A percentile compares a stretch with the other conserved stretches of the same genome.
These are phyloP conservation scores for Alnus rubra DNA, from an alignment of 306 rosid genomes.

Conservation along the genomic window DNA sequence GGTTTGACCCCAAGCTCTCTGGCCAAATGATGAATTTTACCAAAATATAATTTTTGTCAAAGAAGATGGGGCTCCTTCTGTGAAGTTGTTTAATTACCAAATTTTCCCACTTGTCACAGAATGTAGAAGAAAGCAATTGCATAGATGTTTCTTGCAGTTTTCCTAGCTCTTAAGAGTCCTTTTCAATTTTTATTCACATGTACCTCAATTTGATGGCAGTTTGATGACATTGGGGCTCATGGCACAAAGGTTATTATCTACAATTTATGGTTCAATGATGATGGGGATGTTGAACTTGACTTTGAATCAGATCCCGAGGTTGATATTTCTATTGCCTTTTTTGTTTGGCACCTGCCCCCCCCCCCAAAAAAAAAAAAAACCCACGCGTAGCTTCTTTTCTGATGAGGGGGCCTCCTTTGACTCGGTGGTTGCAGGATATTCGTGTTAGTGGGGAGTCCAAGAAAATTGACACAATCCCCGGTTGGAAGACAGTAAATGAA, in stretches of 20 bases:
- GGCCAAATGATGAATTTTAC: not conserved
- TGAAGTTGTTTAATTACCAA: conserved; percentile 16
- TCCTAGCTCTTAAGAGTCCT: conserved; percentile 9
- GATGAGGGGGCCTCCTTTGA: conserved; percentile 18
- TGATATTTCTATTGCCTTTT: conserved; percentile 14
- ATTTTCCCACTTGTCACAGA: conserved; percentile 11
- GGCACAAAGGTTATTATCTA: conserved; percentile 91
- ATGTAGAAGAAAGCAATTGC: conserved; percentile 3
- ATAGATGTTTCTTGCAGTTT: conserved; percentile 9
- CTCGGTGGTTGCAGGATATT: conserved; percentile 69
- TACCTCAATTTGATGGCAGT: conserved; percentile 48
- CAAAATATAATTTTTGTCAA: not conserved
- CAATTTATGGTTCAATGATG: conserved; percentile 81
- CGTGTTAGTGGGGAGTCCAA: conserved; percentile 59
- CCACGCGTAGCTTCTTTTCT: conserved; percentile 17
- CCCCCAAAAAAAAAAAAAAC: no score
- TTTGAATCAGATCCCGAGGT: conserved; percentile 75
- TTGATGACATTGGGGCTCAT: conserved; percentile 73
- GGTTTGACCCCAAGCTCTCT: no score
- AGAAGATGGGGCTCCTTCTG: not conserved
- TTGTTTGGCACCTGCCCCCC: not conserved
- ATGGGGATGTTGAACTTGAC: conserved; percentile 70
- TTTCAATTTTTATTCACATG: conserved; percentile 11
- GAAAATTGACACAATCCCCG: conserved; percentile 28
- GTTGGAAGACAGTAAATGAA: conserved; percentile 52